Evolutionary conservation across 352 stramenopile genomes (phyloP).

Genomic region (Pythium dissotocum): DNA sequence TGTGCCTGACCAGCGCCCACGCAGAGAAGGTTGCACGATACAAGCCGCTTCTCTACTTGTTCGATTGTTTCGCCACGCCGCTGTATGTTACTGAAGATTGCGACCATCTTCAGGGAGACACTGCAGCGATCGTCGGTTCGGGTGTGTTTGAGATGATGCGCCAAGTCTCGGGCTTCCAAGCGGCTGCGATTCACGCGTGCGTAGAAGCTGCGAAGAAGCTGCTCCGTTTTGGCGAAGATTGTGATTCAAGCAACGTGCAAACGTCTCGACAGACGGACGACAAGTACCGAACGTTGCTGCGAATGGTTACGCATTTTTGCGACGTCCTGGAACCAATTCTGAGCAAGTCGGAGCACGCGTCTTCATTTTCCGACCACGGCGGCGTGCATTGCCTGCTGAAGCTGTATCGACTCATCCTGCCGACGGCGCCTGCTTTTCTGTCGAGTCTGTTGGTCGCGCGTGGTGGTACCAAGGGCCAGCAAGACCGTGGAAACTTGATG

Average conservation of each 20-base stretch:
- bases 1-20: slow-evolving; percentile 93
- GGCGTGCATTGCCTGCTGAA: slow-evolving; percentile 89
- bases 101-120: slow-evolving; percentile 92
- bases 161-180: slow-evolving; percentile 90
- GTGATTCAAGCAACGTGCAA: not conserved
- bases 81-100: slow-evolving; percentile 87
- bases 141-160: slow-evolving; percentile 97
- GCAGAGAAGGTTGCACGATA: slow-evolving; percentile 89
- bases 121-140: slow-evolving; percentile 91
- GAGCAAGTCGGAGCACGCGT: slow-evolving; percentile 92
- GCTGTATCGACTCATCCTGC: slow-evolving; percentile 89
- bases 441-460: slow-evolving; percentile 42
- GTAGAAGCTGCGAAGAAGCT: slow-evolving; percentile 91
- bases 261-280: not conserved
- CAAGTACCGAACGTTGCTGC: slow-evolving; percentile 45
- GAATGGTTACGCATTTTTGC: slow-evolving; percentile 79
- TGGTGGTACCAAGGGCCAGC: slow-evolving; percentile 3
- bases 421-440: slow-evolving; percentile 77
- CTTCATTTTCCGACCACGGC: slow-evolving; percentile 89
- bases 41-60: slow-evolving; percentile 90
- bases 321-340: slow-evolving; percentile 95
- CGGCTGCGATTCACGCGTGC: slow-evolving; percentile 84
- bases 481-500: slow-evolving; percentile 22
- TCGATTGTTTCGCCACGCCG: slow-evolving; percentile 90
- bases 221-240: slow-evolving; percentile 64